Evolutionary conservation across 116 monocot species (phyloP).

Genomic region (Papilionanthe hybrid): DNA sequence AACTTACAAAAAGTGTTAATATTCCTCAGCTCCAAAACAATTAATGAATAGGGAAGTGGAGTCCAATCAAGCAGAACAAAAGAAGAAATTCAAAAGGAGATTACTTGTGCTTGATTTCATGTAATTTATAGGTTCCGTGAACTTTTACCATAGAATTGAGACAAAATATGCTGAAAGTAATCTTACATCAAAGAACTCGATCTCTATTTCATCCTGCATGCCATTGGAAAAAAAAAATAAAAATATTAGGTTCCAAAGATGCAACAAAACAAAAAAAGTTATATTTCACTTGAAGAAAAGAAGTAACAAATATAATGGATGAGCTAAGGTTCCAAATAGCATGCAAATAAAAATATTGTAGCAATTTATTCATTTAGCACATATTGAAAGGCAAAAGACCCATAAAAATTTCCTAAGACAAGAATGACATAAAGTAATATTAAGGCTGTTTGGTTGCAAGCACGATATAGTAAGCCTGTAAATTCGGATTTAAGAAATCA

Average conservation of each 20-base stretch:
- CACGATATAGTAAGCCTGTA: no score
- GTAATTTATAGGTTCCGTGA: neutral
- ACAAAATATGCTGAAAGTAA: neutral
- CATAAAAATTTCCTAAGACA: neutral
- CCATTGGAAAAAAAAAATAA: neutral
- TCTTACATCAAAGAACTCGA: constrained; percentile 7
- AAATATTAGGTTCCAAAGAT: neutral
- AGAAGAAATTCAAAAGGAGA: neutral
- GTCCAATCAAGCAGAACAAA: neutral
- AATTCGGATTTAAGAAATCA: no score
- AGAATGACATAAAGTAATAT: no score
- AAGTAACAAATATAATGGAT: neutral
- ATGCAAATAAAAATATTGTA: neutral
- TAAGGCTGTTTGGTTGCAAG: no score
- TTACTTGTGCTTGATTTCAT: neutral
- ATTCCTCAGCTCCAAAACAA: neutral
- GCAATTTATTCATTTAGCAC: neutral
- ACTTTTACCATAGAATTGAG: neutral
- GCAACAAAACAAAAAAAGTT: neutral
- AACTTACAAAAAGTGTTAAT: neutral
- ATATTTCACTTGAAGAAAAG: neutral
- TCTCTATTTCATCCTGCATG: constrained; percentile 15
- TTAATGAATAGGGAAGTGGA: neutral
- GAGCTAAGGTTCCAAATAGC: neutral
- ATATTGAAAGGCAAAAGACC: neutral